Evolutionary conservation across 116 monocot species (phyloP), one percentile per base, ranked within the genome.

Genomic region (Iris pallida): DNA sequence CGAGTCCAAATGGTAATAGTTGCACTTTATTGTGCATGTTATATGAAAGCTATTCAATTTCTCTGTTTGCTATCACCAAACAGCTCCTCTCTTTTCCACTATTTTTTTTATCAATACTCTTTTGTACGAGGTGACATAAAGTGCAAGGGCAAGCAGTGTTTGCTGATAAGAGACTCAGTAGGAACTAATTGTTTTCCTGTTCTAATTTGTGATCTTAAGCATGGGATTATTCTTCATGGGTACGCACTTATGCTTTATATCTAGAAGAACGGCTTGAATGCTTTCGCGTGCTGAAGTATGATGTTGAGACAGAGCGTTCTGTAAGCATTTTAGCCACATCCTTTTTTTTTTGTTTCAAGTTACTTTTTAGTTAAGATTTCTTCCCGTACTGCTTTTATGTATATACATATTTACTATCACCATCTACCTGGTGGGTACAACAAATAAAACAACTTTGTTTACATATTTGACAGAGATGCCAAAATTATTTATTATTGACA

Each of bases 211-310:
- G 17, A 12, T 67, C 20, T 15, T 67, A 67, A 95, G 95, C 95
- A 18, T 94, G 87, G 90, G 83, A 88, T 30, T 85, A 83, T 78
- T 94, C 94, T 73, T 74, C 88, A 68, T 95, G 91, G 95, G 80
- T 91, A 65, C 85, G 95, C n/a, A 80, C 72, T 30, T 91, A 95
- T 81, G 91, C 91, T 43, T 72, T 91, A 49, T 95, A 79, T 71
- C 56, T 95, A 61, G 95, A 91, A 71, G 95, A 95, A 78, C 76
- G 86, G 51, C 73, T 95, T 30, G 86, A 90, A 68, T 95, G 88
- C 55, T 83, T 85, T 65, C 72, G 77, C 12, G 47, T 82, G 7
- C 75, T 88, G 20, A 85, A 81, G 42, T 91, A 88, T 76, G 91
- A 95, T 78, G 73, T 90, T 49, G 83, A 83, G 74, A 75, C 74